Conservation (phyloP, 1,284 basidiomycete genomes). For the Fomitopsis palustris region DNA sequence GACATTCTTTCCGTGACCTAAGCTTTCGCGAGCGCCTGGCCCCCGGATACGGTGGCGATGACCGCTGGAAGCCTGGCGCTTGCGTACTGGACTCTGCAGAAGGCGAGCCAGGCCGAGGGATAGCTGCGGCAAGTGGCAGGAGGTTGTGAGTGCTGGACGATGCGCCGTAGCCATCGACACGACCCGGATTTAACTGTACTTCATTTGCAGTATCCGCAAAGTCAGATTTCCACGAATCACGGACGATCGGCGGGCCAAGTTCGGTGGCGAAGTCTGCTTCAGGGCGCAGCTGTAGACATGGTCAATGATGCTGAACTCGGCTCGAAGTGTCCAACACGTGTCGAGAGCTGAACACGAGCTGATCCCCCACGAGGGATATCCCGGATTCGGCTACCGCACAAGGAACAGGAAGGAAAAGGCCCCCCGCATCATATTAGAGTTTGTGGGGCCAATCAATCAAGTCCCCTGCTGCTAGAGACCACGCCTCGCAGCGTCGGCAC, state of each 20-base stretch:
- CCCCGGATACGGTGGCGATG: not conserved
- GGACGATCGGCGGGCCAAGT: conserved; percentile 64
- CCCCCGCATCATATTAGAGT: no score
- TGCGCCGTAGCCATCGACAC: not conserved
- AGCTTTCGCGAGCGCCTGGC: not conserved
- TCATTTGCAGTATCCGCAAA: not conserved
- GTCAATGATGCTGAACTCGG: not conserved
- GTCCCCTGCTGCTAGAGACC: no score
- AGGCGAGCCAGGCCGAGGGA: not conserved
- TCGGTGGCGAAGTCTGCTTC: conserved; percentile 62
- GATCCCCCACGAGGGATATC: no score
- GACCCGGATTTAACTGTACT: conserved; percentile 33
- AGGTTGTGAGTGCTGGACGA: not conserved
- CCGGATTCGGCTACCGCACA: no score
- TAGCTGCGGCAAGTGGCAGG: conserved; percentile 4
- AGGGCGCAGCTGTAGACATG: conserved; percentile 54
- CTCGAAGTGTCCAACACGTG: not conserved
- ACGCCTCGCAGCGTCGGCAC: not conserved
- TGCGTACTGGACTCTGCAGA: not conserved
- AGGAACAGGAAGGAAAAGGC: no score
- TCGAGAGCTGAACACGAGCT: not conserved
- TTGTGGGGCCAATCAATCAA: no score
- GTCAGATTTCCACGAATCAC: conserved; percentile 66
- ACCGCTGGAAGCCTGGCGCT: not conserved
- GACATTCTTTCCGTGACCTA: not conserved